phyloP scores from a whole-genome alignment of 768 basidiomycete species.

The Mycena indigotica region DNA sequence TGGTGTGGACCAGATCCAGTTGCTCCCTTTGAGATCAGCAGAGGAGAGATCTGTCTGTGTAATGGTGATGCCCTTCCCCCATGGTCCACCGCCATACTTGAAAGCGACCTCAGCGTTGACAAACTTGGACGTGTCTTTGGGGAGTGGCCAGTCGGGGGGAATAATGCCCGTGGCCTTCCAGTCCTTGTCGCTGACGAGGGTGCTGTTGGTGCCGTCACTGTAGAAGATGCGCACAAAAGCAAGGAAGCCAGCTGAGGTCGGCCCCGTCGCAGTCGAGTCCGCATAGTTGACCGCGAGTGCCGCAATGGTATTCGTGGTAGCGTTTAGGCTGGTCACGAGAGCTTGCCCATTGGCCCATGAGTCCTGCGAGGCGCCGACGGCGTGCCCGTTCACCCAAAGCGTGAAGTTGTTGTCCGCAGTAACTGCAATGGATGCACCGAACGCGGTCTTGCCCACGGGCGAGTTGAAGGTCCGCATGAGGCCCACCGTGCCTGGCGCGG shows the following conservation, averaged over 20 bases:
- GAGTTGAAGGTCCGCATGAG: slow-evolving; percentile 12
- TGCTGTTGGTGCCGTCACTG: slow-evolving; percentile 9
- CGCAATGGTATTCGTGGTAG: slow-evolving; percentile 13
- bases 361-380: slow-evolving; percentile 10
- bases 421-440: slow-evolving; percentile 6
- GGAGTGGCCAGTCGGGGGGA: slow-evolving; percentile 12
- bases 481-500: slow-evolving; percentile 10
- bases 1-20: slow-evolving; percentile 13
- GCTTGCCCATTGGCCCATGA: slow-evolving; percentile 3
- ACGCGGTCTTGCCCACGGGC: slow-evolving; percentile 10
- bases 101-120: slow-evolving; percentile 4
- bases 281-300: slow-evolving; percentile 4
- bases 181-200: slow-evolving; percentile 7
- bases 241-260: slow-evolving; percentile 17
- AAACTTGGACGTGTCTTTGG: slow-evolving; percentile 11
- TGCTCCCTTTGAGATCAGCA: slow-evolving; percentile 4
- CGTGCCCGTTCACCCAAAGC: slow-evolving; percentile 17
- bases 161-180: slow-evolving; percentile 12
- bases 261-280: background rate
- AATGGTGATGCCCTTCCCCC: slow-evolving; percentile 4
- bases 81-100: slow-evolving; percentile 12
- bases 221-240: slow-evolving; percentile 9
- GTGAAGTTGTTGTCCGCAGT: slow-evolving; percentile 21
- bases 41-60: background rate
- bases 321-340: slow-evolving; percentile 10